phyloP scores from a whole-genome alignment of 305 asterid genomes.

The Fraxinus xanthoxyloides region DNA sequence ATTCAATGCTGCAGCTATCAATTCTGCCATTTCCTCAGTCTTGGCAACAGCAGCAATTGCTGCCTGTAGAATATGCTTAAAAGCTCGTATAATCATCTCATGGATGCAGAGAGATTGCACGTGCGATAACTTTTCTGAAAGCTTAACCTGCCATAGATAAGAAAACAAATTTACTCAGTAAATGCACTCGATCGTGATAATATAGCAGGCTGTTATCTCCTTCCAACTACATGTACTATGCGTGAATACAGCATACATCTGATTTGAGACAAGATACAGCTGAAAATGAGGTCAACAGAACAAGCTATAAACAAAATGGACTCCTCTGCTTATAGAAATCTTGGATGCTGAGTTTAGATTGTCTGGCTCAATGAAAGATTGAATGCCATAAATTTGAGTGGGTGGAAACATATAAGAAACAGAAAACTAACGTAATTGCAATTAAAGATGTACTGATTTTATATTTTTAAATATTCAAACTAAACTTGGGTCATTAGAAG shows the following conservation, averaged over 20 bases:
- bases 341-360: conserved; percentile 8
- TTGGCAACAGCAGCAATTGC: conserved; percentile 68
- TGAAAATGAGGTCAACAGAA: background rate
- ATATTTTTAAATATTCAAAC: background rate
- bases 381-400: background rate
- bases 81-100: conserved; percentile 93
- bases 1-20: conserved; percentile 78
- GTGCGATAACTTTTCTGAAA: conserved; percentile 90
- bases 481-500: background rate
- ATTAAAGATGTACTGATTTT: background rate
- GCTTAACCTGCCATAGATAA: conserved; percentile 70
- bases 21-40: conserved; percentile 67
- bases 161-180: conserved; percentile 24
- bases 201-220: conserved; percentile 11
- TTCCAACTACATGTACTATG: conserved; percentile 9
- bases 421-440: background rate
- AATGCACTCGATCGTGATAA: conserved; percentile 12
- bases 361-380: background rate
- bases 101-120: conserved; percentile 97
- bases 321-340: conserved; percentile 10
- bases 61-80: conserved; percentile 92
- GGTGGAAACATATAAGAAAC: background rate
- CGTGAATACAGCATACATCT: conserved; percentile 7
- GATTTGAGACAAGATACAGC: background rate
- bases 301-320: conserved; percentile 8